Base-by-base conservation (phyloP, 2,329 filamentous ascomycete genomes). In the Drechslerella coelobrocha region DNA sequence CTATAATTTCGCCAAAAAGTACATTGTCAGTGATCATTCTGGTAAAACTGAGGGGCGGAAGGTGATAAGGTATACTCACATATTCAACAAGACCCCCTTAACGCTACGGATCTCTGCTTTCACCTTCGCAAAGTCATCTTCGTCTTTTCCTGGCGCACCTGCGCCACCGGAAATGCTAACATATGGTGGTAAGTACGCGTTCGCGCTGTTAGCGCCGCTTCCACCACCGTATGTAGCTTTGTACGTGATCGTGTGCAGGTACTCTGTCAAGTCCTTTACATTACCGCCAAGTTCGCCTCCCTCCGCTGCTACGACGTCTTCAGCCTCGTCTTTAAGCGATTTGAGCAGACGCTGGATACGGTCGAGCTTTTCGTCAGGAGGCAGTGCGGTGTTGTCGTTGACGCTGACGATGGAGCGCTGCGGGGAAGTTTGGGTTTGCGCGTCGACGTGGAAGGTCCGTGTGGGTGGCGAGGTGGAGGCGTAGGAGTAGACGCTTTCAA, bases 401-500 rank as follows among this genome's bases (percentile, higher is more conserved):
- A 73, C 68, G 31, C 77, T 74, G 2, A 77, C 79, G 23, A 78
- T 75, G 4, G 81, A 80, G 1, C 82, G 78, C 0, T 80, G 80
- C 0, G 82, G 82, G 0, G 86, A 87, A 0, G 90, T 94, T 78
- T 94, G 90, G 0, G 90, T 89, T 73, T 89, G 89, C 68, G 91
- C 84, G 76, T 94, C 90, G 48, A 89, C 86, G 78, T 92, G 89
- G 79, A 91, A 94, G 72, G 92, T 84, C 78, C 93, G 90, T 0
- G 88, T 87, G 0, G 90, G 90, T 75, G 88, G 86, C 65, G 80
- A 82, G 24, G 82, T 83, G 75, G 81, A 83, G n/a, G 78, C 78
- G 45, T 72, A 65, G 14, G 60, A 65, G 48, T 72, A 65, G 47
- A 65, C 53, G 29, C 61, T 61, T 48, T 72, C 68, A 12, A 53